Percentiles rank a stretch among this genome's conserved stretches.
These are phyloP conservation scores for Zasmidium cellare DNA, from an alignment of 2,329 filamentous ascomycete genomes.

Conservation along the genomic window DNA sequence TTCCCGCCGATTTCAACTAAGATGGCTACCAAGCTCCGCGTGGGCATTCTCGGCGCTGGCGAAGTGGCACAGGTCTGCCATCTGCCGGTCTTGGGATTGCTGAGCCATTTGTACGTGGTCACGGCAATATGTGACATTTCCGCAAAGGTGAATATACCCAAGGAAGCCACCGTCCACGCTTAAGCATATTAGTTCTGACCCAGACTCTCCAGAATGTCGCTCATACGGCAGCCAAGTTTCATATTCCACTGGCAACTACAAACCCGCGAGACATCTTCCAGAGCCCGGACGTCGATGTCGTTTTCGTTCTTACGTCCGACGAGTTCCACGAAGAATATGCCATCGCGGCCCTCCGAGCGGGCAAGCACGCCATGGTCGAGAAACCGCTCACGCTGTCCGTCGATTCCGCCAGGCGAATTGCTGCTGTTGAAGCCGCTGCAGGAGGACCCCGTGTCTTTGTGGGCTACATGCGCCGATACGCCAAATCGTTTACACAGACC, in stretches of 20 bases:
- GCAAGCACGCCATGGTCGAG: constrained; percentile 61
- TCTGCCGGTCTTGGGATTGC: constrained; percentile 50
- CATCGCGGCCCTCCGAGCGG: constrained; percentile 52
- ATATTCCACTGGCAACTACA: constrained; percentile 36
- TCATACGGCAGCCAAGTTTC: constrained; percentile 42
- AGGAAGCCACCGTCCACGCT: constrained; percentile 28
- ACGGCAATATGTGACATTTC: constrained; percentile 47
- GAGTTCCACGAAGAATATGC: constrained; percentile 57
- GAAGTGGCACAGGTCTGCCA: constrained; percentile 50
- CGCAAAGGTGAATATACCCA: constrained; percentile 44
- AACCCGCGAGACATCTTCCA: constrained; percentile 42
- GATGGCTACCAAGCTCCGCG: too few relatives aligned
- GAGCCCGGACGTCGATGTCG: constrained; percentile 51
- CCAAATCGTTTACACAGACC: constrained; percentile 54
- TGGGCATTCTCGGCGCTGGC: constrained; percentile 51
- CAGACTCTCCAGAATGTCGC: constrained; percentile 28
- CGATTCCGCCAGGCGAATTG: constrained; percentile 48
- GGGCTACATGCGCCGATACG: constrained; percentile 63
- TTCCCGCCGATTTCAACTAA: too few relatives aligned
- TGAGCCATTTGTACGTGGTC: constrained; percentile 48
- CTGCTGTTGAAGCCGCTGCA: constrained; percentile 49
- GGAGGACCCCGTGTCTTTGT: constrained; percentile 55
- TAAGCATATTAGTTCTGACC: too few relatives aligned
- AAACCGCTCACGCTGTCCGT: constrained; percentile 57
- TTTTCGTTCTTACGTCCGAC: constrained; percentile 56